Conservation (phyloP, 306 rosid genomes). For the Cyclanthera cordifolia region DNA sequence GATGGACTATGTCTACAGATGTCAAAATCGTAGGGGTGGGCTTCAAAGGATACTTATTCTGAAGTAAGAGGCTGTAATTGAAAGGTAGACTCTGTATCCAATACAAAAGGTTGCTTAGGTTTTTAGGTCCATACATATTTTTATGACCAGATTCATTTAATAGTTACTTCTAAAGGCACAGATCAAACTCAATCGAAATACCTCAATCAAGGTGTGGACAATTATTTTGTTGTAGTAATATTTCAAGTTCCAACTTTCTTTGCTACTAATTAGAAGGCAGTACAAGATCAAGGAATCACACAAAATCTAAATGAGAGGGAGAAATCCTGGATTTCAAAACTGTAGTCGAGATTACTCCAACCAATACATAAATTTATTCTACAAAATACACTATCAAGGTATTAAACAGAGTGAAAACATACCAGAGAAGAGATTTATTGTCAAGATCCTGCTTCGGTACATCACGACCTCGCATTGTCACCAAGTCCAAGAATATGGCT, state of each 20-base stretch:
- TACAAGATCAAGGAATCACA: neutral
- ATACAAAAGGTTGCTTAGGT: no score
- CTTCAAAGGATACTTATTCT: no score
- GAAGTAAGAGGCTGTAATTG: no score
- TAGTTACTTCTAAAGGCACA: neutral
- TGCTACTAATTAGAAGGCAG: neutral
- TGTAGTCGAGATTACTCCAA: neutral
- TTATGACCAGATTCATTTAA: neutral
- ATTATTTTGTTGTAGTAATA: neutral
- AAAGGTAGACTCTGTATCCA: no score
- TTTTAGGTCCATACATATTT: neutral
- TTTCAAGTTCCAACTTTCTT: neutral
- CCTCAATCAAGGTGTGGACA: neutral
- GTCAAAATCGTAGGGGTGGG: no score
- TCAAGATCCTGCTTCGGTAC: conserved; percentile 95
- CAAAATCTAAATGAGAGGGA: neutral
- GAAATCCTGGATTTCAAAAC: neutral
- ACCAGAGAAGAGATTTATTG: conserved; percentile 87
- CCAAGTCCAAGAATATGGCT: conserved; percentile 95
- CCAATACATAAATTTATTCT: neutral
- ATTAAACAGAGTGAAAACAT: conserved; percentile 22
- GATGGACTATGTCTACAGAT: no score
- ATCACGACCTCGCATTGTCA: conserved; percentile 97
- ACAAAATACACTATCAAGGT: neutral
- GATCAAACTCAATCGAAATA: neutral